phyloP scores from a whole-genome alignment of 352 stramenopile species.

The Phytophthora ramorum region DNA sequence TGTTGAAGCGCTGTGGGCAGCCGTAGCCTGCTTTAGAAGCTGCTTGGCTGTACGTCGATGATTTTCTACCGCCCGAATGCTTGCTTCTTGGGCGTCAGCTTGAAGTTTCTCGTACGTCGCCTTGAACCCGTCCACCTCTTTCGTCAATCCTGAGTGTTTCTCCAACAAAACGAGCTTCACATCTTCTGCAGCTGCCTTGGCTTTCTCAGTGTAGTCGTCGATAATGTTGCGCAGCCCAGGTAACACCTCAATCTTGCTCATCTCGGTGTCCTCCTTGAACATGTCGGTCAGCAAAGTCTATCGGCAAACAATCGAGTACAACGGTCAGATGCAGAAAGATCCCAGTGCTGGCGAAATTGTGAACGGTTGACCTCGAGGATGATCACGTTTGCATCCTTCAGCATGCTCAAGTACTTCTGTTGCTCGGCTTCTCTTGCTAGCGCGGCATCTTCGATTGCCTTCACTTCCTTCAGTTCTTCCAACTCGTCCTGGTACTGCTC shows the following conservation, averaged over 20 bases:
- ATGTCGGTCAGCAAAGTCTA: constrained; percentile 91
- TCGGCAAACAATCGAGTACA: background rate
- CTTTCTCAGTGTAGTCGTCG: constrained; percentile 90
- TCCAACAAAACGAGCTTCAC: constrained; percentile 84
- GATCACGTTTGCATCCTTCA: constrained; percentile 89
- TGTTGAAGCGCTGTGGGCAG: constrained; percentile 20
- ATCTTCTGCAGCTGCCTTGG: constrained; percentile 82
- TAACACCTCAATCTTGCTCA: constrained; percentile 91
- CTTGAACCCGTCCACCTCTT: constrained; percentile 68
- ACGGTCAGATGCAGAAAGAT: background rate
- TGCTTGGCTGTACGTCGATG: constrained; percentile 84
- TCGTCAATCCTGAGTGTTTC: constrained; percentile 61
- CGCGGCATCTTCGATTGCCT: constrained; percentile 84
- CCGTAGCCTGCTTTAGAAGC: constrained; percentile 64
- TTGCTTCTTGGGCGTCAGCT: constrained; percentile 71
- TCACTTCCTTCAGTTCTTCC: constrained; percentile 86
- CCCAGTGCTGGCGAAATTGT: background rate
- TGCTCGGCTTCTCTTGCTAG: constrained; percentile 79
- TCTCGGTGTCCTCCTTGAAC: constrained; percentile 93
- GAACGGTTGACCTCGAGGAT: constrained; percentile 67
- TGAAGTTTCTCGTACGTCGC: constrained; percentile 72
- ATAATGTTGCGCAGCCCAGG: constrained; percentile 90
- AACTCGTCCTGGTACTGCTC: constrained; percentile 93
- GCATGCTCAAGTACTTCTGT: constrained; percentile 79
- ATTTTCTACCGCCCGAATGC: constrained; percentile 79